Conservation (phyloP, 129 eudicot genomes). For the Pittosporum tobira region DNA sequence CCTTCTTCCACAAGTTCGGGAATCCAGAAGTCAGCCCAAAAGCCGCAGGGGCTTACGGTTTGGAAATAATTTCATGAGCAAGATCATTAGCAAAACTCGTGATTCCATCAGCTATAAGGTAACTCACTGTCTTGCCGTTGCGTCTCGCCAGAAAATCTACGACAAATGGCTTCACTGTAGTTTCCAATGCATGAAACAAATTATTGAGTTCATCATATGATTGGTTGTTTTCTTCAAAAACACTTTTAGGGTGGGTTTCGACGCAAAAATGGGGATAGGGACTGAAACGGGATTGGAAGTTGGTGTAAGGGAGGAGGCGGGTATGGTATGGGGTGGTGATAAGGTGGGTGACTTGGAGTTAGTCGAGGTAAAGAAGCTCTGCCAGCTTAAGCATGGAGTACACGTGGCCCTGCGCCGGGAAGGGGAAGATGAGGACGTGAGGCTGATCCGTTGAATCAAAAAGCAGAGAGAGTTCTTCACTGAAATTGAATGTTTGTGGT, state of each 20-base stretch:
- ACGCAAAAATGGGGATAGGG: neutral
- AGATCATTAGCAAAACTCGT: neutral
- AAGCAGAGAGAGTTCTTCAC: too few species aligned
- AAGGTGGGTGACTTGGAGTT: neutral
- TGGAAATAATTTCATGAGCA: slow-evolving; percentile 6
- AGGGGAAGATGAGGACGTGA: too few species aligned
- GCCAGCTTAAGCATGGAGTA: too few species aligned
- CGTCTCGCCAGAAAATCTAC: neutral
- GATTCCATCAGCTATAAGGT: slow-evolving; percentile 9
- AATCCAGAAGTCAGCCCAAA: neutral
- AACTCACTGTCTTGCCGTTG: neutral
- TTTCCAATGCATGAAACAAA: neutral
- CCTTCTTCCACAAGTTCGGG: slow-evolving; percentile 7
- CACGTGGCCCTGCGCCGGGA: too few species aligned
- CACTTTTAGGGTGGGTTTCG: neutral
- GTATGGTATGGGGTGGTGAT: neutral
- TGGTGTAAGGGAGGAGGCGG: slow-evolving; percentile 1
- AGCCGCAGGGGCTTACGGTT: neutral
- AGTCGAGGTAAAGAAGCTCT: too few species aligned
- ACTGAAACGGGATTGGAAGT: neutral
- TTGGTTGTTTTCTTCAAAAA: neutral
- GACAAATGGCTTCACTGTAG: neutral
- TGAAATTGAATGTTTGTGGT: too few species aligned
- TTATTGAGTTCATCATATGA: neutral
- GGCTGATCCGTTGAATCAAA: too few species aligned